phyloP scores from a whole-genome alignment of 371 early-diverging fungal genomes.

The Zychaea mexicana region DNA sequence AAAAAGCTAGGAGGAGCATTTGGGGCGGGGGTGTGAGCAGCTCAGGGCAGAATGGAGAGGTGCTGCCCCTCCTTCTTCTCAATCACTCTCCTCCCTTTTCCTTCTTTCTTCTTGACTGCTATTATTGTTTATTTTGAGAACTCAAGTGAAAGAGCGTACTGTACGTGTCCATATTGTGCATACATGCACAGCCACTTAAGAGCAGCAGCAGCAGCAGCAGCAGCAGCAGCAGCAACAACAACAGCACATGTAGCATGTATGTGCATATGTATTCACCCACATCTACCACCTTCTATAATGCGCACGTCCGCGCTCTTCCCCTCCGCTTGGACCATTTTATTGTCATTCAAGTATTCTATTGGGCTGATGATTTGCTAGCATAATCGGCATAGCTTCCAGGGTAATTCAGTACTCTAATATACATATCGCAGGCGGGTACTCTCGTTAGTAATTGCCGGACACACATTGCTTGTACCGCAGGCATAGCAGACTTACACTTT shows the following conservation, averaged over 20 bases:
- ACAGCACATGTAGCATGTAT: too few species aligned
- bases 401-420: conserved; percentile 54
- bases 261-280: too few species aligned
- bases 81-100: not conserved
- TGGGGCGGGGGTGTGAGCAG: not conserved
- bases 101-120: too few species aligned
- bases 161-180: not conserved
- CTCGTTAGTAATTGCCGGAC: too few species aligned
- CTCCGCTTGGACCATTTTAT: conserved; percentile 1
- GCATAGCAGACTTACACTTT: conserved; percentile 25
- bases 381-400: conserved; percentile 68
- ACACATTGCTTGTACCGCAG: not conserved
- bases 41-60: not conserved
- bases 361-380: conserved; percentile 14
- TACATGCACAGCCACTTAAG: not conserved
- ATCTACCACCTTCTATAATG: not conserved
- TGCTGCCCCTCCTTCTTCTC: too few species aligned
- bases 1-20: conserved; percentile 10
- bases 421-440: too few species aligned
- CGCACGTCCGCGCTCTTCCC: not conserved
- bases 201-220: too few species aligned
- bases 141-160: too few species aligned
- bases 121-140: too few species aligned
- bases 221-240: too few species aligned
- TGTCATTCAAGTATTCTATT: not conserved